Evolutionary conservation across 2,329 filamentous ascomycete species (phyloP), one percentile per base, ranked within the genome.

Genomic region (Cytospora leucostoma): DNA sequence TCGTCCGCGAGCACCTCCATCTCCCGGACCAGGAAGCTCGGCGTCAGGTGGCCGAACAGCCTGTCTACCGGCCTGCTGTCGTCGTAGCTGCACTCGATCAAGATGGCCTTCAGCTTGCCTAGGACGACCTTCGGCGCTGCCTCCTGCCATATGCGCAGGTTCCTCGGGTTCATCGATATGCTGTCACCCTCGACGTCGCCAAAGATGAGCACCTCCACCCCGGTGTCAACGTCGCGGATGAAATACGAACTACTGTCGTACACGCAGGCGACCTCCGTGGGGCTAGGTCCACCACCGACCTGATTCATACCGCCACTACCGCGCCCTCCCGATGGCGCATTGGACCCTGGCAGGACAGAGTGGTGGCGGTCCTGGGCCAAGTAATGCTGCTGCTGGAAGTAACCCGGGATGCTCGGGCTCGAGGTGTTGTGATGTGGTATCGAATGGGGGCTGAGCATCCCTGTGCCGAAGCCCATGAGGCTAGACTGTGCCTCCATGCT

Each of bases 21-120:
- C 75, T 99, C 95, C 53, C 90, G 85, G 32, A 94, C 86, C 13
- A 99, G 77, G 73, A 92, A 95, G 0, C 87, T 82, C 0, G 95
- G 95, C 44, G 92, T 91, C 15, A 99, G 80, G 70, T 99, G 95
- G 0, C 95, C 95, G 68, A 93, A 99, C 0, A 99, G 81, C 0
- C 88, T 85, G 56, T 90, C 88, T 65, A 95, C 88, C 27, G 86
- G 82, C 70, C 93, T 89, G 8, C 85, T 85, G 74, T 97, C 89
- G 66, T 92, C 90, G 74, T 94, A 99, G 66, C 92, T 96, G 75
- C 94, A 98, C 79, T 99, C 95, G 69, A 99, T 96, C 72, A 98
- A 94, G 13, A 99, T 90, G 12, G 89, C 94, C 0, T 82, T 84
- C 0, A 99, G 82, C 4, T 83, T 81, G 1, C 92, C 91, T 0